Evolutionary conservation across 148 eudicot genomes (phyloP).

Genomic region (Euryodendron excelsum): DNA sequence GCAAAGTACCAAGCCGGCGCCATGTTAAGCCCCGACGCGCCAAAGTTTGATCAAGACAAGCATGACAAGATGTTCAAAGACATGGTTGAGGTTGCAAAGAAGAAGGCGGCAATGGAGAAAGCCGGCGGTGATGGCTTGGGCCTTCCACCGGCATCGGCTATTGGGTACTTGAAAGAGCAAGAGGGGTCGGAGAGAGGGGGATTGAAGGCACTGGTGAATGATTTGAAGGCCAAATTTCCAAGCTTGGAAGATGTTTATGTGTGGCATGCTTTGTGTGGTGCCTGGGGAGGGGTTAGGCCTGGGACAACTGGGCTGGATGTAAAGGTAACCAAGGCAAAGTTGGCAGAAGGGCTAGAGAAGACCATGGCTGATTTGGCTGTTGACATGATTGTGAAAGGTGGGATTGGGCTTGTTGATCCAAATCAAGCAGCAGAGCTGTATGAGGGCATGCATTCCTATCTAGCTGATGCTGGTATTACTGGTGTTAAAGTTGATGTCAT

Average conservation of each 20-base stretch:
- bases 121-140: too few species aligned
- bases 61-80: too few species aligned
- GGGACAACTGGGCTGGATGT: not conserved
- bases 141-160: too few species aligned
- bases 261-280: not conserved
- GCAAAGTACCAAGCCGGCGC: too few species aligned
- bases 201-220: too few species aligned
- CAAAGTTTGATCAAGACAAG: too few species aligned
- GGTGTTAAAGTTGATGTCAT: slow-evolving; percentile 4
- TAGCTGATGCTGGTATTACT: not conserved
- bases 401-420: slow-evolving; percentile 2
- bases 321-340: not conserved
- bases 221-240: not conserved
- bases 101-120: too few species aligned
- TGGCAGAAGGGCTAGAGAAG: not conserved
- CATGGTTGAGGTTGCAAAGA: too few species aligned
- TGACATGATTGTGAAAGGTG: not conserved
- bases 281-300: not conserved
- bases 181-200: too few species aligned
- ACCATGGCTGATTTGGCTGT: not conserved
- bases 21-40: too few species aligned
- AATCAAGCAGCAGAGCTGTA: not conserved
- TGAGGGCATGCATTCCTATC: not conserved
- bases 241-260: not conserved
- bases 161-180: too few species aligned